phyloP scores from a whole-genome alignment of 2,329 filamentous ascomycete genomes.

The Cordyceps cicadae region DNA sequence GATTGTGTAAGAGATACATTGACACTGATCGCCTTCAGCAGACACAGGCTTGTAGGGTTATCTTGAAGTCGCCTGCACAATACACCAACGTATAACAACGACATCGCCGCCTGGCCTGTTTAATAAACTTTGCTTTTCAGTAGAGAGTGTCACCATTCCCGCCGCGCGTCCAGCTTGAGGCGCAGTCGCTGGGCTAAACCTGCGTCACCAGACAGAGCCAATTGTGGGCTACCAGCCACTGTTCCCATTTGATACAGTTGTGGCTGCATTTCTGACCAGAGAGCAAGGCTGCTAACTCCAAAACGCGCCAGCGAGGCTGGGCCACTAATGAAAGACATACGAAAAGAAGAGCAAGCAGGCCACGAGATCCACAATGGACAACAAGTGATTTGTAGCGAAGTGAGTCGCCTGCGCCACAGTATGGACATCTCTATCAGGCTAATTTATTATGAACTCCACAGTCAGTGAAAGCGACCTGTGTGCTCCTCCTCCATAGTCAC shows the following conservation, averaged over 20 bases:
- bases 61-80: no score
- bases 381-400: no score
- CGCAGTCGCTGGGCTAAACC: slow-evolving; percentile 3
- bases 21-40: background rate
- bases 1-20: background rate
- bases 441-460: no score
- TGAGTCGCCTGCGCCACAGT: no score
- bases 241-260: slow-evolving; percentile 3
- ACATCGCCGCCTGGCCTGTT: background rate
- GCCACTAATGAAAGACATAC: no score
- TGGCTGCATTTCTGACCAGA: background rate
- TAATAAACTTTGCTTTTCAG: background rate
- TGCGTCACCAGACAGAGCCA: background rate
- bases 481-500: no score
- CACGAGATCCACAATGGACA: no score
- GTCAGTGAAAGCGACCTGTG: no score
- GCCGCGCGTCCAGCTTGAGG: slow-evolving; percentile 6
- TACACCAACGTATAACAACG: background rate
- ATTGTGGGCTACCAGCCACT: background rate
- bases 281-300: background rate
- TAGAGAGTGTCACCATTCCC: background rate
- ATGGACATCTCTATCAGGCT: no score
- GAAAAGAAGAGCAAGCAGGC: background rate
- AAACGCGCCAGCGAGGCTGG: background rate
- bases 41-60: no score